Evolutionary conservation across 148 eudicot genomes (phyloP).

Genomic region (Talinum fruticosum): DNA sequence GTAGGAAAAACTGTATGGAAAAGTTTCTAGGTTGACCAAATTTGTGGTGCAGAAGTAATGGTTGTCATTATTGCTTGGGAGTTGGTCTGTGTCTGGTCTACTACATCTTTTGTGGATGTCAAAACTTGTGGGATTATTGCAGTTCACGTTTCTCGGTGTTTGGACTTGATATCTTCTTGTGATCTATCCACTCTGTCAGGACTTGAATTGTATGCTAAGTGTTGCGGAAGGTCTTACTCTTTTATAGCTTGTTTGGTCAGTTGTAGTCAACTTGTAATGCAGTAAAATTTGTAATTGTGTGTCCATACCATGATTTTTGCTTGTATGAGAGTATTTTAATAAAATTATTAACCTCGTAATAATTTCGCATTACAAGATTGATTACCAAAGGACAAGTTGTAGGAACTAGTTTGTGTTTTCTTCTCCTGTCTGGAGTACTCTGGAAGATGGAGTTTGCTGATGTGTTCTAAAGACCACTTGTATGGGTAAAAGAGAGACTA

Average conservation of each 20-base stretch:
- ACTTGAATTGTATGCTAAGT: too few relatives aligned
- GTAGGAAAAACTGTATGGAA: background rate
- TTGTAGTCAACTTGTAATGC: too few relatives aligned
- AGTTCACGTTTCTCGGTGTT: background rate
- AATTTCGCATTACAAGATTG: too few relatives aligned
- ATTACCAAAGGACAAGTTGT: too few relatives aligned
- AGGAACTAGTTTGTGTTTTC: background rate
- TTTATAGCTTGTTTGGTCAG: too few relatives aligned
- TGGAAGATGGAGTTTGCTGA: background rate
- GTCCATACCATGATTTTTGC: too few relatives aligned
- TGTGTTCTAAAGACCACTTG: background rate
- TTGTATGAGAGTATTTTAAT: too few relatives aligned
- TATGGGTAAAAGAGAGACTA: background rate
- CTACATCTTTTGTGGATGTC: background rate
- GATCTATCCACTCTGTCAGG: too few relatives aligned
- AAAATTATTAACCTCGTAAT: too few relatives aligned
- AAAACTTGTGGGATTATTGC: background rate
- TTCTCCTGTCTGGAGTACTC: background rate
- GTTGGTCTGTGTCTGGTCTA: background rate
- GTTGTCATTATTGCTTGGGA: background rate
- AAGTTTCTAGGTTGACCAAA: background rate
- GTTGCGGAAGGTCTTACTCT: too few relatives aligned
- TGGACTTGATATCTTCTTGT: too few relatives aligned
- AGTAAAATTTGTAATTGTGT: too few relatives aligned
- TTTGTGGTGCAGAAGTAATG: background rate